Conservation (phyloP, 768 basidiomycete species). For the Tylopilus sp. region DNA sequence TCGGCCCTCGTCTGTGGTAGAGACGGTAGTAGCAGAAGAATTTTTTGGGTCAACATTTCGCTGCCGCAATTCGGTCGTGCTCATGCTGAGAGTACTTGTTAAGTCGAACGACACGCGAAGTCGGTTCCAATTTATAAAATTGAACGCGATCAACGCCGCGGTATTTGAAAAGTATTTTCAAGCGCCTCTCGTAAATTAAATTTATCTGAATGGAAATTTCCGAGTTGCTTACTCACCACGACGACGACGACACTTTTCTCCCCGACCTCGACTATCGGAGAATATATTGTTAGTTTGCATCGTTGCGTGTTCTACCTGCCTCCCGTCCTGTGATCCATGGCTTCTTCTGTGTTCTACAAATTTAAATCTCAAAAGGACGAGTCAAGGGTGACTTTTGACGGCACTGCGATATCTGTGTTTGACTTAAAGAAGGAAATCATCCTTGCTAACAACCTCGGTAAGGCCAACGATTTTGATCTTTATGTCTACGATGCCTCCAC, state of each 20-base stretch:
- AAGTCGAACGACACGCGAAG: constrained; percentile 15
- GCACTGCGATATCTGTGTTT: constrained; percentile 98
- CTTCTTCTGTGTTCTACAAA: constrained; percentile 96
- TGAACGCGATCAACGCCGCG: constrained; percentile 1
- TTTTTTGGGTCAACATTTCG: constrained; percentile 18
- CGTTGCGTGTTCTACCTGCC: constrained; percentile 12
- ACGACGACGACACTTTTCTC: constrained; percentile 17
- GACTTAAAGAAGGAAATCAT: constrained; percentile 99
- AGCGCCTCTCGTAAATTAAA: constrained; percentile 21
- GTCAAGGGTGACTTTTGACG: constrained; percentile 94
- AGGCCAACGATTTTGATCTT: constrained; percentile 96
- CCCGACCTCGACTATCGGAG: constrained; percentile 16
- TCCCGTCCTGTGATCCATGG: constrained; percentile 42
- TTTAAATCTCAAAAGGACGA: constrained; percentile 96
- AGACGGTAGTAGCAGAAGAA: constrained; percentile 21
- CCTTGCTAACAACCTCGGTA: constrained; percentile 91
- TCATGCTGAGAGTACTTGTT: constrained; percentile 15
- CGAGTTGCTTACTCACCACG: constrained; percentile 10
- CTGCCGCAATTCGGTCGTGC: constrained; percentile 29
- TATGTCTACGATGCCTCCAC: constrained; percentile 79
- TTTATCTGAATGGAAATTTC: not conserved
- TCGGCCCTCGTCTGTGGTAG: constrained; percentile 65
- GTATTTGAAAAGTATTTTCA: constrained; percentile 7
- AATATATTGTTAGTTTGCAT: constrained; percentile 20
- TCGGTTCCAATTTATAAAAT: constrained; percentile 9